Evolutionary conservation across 1,284 basidiomycete species (phyloP).

Genomic region (Vanrija pseudolonga): DNA sequence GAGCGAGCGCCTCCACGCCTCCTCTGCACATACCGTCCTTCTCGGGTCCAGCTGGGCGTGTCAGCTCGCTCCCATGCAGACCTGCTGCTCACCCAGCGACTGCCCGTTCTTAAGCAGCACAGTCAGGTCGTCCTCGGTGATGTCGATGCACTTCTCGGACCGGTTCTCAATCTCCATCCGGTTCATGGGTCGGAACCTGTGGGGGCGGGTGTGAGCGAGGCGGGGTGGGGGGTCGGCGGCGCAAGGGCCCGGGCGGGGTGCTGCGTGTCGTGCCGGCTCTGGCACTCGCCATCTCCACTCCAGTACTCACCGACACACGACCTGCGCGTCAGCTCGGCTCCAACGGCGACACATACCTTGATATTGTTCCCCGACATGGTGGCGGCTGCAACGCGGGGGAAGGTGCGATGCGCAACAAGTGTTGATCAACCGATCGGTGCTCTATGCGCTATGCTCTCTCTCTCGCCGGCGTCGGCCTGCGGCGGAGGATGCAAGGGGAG

Average conservation of each 20-base stretch:
- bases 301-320: conserved; percentile 22
- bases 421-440: no score
- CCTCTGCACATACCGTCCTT: conserved; percentile 37
- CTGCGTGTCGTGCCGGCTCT: background rate
- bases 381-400: background rate
- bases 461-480: no score
- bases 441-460: no score
- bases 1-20: background rate
- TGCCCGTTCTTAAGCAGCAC: conserved; percentile 64
- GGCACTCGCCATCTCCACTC: background rate
- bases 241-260: background rate
- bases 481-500: no score
- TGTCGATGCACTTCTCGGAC: conserved; percentile 85
- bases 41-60: conserved; percentile 46
- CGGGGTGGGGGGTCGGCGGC: background rate
- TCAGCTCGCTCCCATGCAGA: background rate
- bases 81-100: conserved; percentile 70
- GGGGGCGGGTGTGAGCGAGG: background rate
- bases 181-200: conserved; percentile 96
- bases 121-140: conserved; percentile 76
- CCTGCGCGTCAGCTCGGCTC: background rate
- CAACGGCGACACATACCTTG: conserved; percentile 40
- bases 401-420: no score
- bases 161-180: conserved; percentile 84
- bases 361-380: conserved; percentile 52